Evolutionary conservation across 2,329 filamentous ascomycete genomes (phyloP).

Genomic region (Verticillium albo-atrum): DNA sequence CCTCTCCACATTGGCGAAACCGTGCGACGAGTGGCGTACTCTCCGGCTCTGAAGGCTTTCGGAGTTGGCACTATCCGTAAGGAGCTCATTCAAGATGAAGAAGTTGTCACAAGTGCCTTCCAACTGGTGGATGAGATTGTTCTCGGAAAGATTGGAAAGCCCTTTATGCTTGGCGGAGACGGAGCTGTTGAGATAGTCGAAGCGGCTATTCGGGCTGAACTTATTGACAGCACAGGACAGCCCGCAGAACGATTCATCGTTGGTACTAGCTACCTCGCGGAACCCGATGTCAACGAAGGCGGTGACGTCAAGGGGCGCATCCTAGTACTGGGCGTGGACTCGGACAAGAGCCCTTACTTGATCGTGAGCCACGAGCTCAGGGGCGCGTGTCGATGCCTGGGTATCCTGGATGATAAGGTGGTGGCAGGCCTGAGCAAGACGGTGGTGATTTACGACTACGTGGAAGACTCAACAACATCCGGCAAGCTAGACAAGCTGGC

Average conservation of each 20-base stretch:
- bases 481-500: conserved; percentile 65
- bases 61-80: conserved; percentile 82
- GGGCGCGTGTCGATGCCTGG: conserved; percentile 76
- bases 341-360: conserved; percentile 67
- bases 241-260: conserved; percentile 79
- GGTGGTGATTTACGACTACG: conserved; percentile 56
- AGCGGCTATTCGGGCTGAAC: conserved; percentile 71
- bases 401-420: conserved; percentile 69
- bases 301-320: conserved; percentile 63
- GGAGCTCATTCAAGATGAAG: conserved; percentile 64
- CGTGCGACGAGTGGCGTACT: conserved; percentile 83
- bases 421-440: conserved; percentile 90
- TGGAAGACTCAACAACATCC: conserved; percentile 49
- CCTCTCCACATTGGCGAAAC: conserved; percentile 75
- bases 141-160: conserved; percentile 71
- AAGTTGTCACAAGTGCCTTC: conserved; percentile 75
- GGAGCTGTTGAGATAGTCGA: conserved; percentile 70
- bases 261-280: conserved; percentile 74
- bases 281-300: conserved; percentile 46
- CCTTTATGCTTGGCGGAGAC: conserved; percentile 51
- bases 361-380: conserved; percentile 67
- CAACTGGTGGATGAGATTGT: conserved; percentile 86
- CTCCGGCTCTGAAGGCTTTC: conserved; percentile 72
- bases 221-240: conserved; percentile 54
- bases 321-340: conserved; percentile 76